Conservation (phyloP, 768 basidiomycete species). For the Mycena rosella region DNA sequence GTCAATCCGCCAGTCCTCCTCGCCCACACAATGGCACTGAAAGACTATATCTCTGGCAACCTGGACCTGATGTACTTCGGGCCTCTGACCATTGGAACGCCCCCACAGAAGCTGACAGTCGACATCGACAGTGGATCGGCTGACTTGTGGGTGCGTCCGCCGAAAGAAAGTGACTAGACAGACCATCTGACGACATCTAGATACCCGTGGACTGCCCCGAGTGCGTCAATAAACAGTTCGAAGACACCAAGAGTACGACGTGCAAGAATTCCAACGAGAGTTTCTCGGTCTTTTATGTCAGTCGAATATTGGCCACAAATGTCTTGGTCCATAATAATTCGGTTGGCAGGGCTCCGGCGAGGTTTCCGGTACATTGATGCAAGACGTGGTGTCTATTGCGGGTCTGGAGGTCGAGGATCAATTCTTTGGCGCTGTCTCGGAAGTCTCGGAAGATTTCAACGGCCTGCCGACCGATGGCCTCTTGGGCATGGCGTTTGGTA, state of each 20-base stretch:
- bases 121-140: constrained; percentile 79
- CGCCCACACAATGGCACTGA: constrained; percentile 18
- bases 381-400: constrained; percentile 65
- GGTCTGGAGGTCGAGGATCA: constrained; percentile 60
- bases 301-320: constrained; percentile 10
- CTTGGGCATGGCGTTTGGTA: constrained; percentile 72
- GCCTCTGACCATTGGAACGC: constrained; percentile 56
- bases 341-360: constrained; percentile 63
- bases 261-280: constrained; percentile 46
- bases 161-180: too few species aligned
- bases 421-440: constrained; percentile 66
- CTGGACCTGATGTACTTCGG: constrained; percentile 61
- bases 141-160: constrained; percentile 76
- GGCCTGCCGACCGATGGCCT: constrained; percentile 67
- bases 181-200: too few species aligned
- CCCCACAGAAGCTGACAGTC: constrained; percentile 63
- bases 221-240: constrained; percentile 57
- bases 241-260: constrained; percentile 55
- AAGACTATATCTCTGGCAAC: constrained; percentile 22
- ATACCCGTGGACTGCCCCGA: constrained; percentile 44
- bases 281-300: constrained; percentile 62
- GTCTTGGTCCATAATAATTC: background rate
- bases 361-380: constrained; percentile 62
- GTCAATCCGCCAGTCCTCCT: constrained; percentile 38
- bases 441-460: constrained; percentile 63